Base-by-base conservation (phyloP, 352 stramenopile genomes). In the Achlya hypogyna region DNA sequence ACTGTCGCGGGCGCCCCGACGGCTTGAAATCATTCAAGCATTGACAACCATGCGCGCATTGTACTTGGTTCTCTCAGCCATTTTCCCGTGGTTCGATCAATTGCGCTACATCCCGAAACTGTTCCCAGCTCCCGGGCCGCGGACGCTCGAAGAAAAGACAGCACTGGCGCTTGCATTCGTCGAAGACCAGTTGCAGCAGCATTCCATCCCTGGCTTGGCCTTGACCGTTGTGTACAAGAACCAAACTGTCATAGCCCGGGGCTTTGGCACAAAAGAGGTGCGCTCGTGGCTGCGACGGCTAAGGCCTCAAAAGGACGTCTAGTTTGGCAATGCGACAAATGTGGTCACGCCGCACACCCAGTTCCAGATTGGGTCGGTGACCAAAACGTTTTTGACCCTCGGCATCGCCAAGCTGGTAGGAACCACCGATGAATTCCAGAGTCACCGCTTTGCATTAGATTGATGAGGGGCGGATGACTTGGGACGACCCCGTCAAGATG, bases 361-460 rank as follows among this genome's bases (percentile, higher is more conserved):
- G 59, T 89, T 89, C 63, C 76, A 89, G 71, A 85, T 89, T 52
- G 81, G 81, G 6, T 89, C 81, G 0, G 73, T 89, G 22, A 77
- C 73, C 6, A 89, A 89, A 71, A 87, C 78, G 18, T 84, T 89
- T 45, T 73, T 89, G 29, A 74, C 74, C 14, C 62, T 76, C 0
- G 72, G 60, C 4, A 72, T 76, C 32, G 72, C 60, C 8, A 25
- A 73, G 32, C 40, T 84, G 31, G 76, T 83, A 42, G 31, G 51
- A 3, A 28, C 12, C 5, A 22, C 28, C 31, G 4, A 25, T 5
- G 18, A 16, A n/a, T 34, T 6, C 6, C 14, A 5, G 16, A 29
- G n/a, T n/a, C n/a, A n/a, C n/a, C n/a, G n/a, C n/a, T n/a, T 20
- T 43, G 23, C 63, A 9, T 32, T 34, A 45, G 67, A 75, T 83